phyloP scores from a whole-genome alignment of 2,329 filamentous ascomycete species.

The Fusarium brachygibbosum region DNA sequence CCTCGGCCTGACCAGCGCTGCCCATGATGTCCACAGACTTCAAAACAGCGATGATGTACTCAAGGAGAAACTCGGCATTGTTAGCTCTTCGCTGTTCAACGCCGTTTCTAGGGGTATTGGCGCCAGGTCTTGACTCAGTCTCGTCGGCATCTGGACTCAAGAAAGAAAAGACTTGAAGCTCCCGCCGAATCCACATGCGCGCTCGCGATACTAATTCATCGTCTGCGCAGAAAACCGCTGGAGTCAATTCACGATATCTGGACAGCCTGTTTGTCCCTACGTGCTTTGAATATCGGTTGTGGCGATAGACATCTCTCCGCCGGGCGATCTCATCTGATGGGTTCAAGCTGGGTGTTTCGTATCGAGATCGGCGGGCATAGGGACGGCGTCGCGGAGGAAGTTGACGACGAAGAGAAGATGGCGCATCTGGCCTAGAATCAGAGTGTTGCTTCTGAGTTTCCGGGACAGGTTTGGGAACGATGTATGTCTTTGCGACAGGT shows the following conservation, averaged over 20 bases:
- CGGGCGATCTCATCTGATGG: constrained; percentile 52
- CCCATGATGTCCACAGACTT: constrained; percentile 86
- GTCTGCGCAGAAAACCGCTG: constrained; percentile 73
- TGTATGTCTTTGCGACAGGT: constrained; percentile 63
- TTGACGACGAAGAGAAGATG: constrained; percentile 5
- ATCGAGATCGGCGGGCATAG: constrained; percentile 15
- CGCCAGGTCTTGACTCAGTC: constrained; percentile 8
- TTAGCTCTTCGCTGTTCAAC: constrained; percentile 61
- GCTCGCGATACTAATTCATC: constrained; percentile 80
- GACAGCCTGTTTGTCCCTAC: constrained; percentile 86
- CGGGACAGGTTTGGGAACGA: constrained; percentile 62
- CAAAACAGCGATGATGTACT: constrained; percentile 87
- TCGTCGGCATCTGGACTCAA: constrained; percentile 59
- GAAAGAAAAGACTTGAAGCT: constrained; percentile 86
- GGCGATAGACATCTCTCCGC: constrained; percentile 79
- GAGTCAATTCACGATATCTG: constrained; percentile 79
- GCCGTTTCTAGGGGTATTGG: constrained; percentile 5
- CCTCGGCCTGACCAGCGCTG: constrained; percentile 82
- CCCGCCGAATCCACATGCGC: constrained; percentile 83
- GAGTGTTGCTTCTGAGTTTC: not conserved
- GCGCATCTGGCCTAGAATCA: constrained; percentile 15
- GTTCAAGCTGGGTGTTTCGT: constrained; percentile 12
- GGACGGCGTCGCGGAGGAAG: constrained; percentile 21
- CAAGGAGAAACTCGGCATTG: constrained; percentile 86
- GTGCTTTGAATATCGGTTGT: constrained; percentile 81